Evolutionary conservation across 805 yeast genomes (phyloP).

Genomic region (Candida silvatica): DNA sequence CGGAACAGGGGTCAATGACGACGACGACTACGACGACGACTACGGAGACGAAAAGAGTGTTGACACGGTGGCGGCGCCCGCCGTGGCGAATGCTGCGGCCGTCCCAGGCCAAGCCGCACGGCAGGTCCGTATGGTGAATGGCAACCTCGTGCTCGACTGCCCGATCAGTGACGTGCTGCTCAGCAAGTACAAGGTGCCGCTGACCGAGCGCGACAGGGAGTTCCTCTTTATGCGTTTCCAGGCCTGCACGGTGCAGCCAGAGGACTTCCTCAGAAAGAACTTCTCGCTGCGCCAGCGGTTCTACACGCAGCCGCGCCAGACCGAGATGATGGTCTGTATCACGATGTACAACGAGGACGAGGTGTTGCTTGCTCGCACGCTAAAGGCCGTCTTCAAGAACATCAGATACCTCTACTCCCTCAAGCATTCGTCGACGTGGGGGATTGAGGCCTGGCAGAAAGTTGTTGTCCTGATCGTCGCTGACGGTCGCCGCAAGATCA

Average conservation of each 20-base stretch:
- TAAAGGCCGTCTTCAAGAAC: conserved; percentile 87
- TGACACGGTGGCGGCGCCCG: not conserved
- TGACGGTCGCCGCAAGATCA: conserved; percentile 83
- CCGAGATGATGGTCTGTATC: conserved; percentile 78
- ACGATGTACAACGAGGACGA: conserved; percentile 92
- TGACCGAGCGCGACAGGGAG: conserved; percentile 42
- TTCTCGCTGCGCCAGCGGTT: conserved; percentile 81
- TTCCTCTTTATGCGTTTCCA: conserved; percentile 86
- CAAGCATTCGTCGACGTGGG: conserved; percentile 70
- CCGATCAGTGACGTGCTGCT: conserved; percentile 72
- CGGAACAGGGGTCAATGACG: conserved; percentile 9
- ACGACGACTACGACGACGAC: conserved; percentile 1
- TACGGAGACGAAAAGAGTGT: conserved; percentile 6
- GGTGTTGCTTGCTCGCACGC: conserved; percentile 68
- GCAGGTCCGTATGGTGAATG: conserved; percentile 51
- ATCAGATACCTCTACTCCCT: conserved; percentile 65
- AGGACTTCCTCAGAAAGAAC: conserved; percentile 47
- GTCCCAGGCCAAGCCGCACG: conserved; percentile 15
- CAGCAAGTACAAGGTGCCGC: conserved; percentile 37
- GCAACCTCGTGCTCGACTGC: conserved; percentile 81
- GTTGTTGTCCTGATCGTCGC: conserved; percentile 83
- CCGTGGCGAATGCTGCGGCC: not conserved
- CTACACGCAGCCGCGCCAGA: conserved; percentile 68
- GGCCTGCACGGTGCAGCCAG: conserved; percentile 90
- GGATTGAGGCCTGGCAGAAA: conserved; percentile 92